phyloP scores from a whole-genome alignment of 306 rosid species.

The Sechiopsis laciniata region DNA sequence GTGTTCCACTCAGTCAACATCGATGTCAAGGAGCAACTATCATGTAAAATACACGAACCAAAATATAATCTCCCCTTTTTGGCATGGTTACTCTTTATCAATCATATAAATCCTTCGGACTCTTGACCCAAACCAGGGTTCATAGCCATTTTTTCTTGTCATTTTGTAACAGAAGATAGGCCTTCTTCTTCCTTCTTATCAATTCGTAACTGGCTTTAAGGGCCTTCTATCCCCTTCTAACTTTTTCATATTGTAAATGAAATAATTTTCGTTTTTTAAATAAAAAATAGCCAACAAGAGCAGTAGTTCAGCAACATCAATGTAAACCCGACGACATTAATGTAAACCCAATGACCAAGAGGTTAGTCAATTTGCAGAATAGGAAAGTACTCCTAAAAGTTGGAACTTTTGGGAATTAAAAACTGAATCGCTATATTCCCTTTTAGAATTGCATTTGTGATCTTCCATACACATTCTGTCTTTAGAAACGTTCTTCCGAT shows the following conservation, averaged over 20 bases:
- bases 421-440: neutral
- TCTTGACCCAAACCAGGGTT: no score
- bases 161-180: no score
- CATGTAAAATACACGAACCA: no score
- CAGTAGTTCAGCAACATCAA: no score
- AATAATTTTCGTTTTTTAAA: neutral
- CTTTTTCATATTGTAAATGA: no score
- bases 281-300: neutral
- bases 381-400: neutral
- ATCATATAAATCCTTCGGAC: neutral
- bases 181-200: no score
- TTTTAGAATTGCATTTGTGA: neutral
- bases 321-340: no score
- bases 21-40: no score
- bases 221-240: no score
- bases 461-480: neutral
- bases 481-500: neutral
- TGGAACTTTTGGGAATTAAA: neutral
- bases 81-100: neutral
- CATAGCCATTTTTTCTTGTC: no score
- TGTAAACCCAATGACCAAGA: no score
- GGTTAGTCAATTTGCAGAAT: neutral
- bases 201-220: no score
- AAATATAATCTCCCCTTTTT: neutral
- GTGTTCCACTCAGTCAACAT: neutral